phyloP scores from a whole-genome alignment of 208 protist species.

The Leishmania martiniquensis region DNA sequence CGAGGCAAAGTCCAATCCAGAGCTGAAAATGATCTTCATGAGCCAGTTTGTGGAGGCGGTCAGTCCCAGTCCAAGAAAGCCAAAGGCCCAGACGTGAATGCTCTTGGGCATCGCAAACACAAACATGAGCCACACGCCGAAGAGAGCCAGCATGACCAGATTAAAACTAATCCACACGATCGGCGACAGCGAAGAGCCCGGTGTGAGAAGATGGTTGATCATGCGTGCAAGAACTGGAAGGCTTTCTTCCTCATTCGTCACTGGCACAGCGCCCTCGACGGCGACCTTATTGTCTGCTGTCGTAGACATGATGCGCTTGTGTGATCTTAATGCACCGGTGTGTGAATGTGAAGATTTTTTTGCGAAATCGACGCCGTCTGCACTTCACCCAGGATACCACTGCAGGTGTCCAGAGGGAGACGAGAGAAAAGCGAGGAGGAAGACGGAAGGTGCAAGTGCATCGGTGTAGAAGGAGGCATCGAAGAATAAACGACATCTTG shows the following conservation, averaged over 20 bases:
- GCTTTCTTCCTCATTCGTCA: constrained; percentile 33
- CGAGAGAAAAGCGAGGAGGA: background rate
- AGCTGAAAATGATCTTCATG: constrained; percentile 80
- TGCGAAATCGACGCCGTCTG: background rate
- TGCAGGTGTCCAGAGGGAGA: background rate
- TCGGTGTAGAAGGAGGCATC: background rate
- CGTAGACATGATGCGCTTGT: background rate
- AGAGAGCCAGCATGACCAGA: constrained; percentile 73
- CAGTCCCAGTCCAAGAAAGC: constrained; percentile 79
- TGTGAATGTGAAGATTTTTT: background rate
- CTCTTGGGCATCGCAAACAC: constrained; percentile 73
- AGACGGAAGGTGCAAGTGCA: background rate
- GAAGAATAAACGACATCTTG: background rate
- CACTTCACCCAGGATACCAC: background rate
- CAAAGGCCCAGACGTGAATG: constrained; percentile 90
- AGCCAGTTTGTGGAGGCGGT: constrained; percentile 88
- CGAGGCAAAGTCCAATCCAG: constrained; percentile 58
- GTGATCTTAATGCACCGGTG: background rate
- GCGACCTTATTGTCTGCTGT: background rate
- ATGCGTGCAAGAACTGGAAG: constrained; percentile 69
- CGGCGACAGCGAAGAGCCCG: constrained; percentile 84
- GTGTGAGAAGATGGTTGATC: constrained; percentile 86
- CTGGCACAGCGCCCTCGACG: background rate
- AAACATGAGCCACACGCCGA: constrained; percentile 77
- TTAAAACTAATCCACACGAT: constrained; percentile 86